Conservation (phyloP, 805 yeast species). For the Wickerhamomyces strasburgensis region DNA sequence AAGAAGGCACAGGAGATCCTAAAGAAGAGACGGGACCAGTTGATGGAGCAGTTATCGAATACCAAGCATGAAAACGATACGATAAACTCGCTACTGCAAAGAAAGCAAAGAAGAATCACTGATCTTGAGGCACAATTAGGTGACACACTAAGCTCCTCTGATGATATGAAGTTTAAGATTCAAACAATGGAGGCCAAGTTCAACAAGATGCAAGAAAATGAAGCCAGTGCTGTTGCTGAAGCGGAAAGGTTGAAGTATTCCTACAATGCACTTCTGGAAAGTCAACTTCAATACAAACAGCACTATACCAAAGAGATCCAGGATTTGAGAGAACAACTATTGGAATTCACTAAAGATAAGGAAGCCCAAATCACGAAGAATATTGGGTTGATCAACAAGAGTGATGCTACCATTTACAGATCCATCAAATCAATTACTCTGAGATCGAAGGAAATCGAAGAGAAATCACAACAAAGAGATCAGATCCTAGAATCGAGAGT, state of each 20-base stretch:
- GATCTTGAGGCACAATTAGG: slow-evolving; percentile 60
- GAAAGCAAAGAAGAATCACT: slow-evolving; percentile 64
- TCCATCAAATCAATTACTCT: slow-evolving; percentile 43
- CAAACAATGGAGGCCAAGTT: slow-evolving; percentile 47
- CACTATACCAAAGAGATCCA: slow-evolving; percentile 42
- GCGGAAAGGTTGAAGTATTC: slow-evolving; percentile 51
- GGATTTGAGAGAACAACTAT: slow-evolving; percentile 33
- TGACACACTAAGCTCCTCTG: slow-evolving; percentile 42
- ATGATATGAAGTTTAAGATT: slow-evolving; percentile 43
- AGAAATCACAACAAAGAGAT: slow-evolving; percentile 43
- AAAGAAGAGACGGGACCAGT: slow-evolving; percentile 44
- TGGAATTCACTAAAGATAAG: slow-evolving; percentile 33
- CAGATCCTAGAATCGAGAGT: slow-evolving; percentile 38
- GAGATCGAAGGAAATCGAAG: slow-evolving; percentile 45
- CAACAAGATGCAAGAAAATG: slow-evolving; percentile 42
- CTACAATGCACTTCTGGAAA: slow-evolving; percentile 50
- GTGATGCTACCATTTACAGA: slow-evolving; percentile 46
- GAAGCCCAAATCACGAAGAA: slow-evolving; percentile 33
- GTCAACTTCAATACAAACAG: slow-evolving; percentile 48
- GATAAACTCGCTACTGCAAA: slow-evolving; percentile 57
- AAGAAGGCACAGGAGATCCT: slow-evolving; percentile 48
- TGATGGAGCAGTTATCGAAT: slow-evolving; percentile 61
- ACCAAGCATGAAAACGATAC: slow-evolving; percentile 76
- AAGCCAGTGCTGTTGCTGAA: slow-evolving; percentile 43
- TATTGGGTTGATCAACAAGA: slow-evolving; percentile 32